Base-by-base conservation (phyloP, 805 yeast genomes). In the Saccharomyces eubayanus region DNA sequence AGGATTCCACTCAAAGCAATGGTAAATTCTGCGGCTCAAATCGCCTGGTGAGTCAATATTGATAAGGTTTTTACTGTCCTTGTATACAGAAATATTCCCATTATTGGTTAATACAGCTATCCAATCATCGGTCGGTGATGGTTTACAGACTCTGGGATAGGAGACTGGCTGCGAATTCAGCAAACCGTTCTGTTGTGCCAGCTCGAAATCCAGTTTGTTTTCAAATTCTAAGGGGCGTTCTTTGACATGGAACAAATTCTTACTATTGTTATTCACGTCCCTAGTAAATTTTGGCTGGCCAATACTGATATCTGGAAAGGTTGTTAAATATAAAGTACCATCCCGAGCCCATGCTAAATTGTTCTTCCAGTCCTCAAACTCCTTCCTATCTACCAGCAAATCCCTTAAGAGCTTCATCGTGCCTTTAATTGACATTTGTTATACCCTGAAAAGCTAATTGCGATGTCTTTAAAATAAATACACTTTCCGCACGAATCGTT, bases 151-250 rank as follows among this genome's bases (percentile, higher is more conserved):
- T 46, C 59, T 61, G 1, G 62, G 58, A 47, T 45, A 61, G 2
- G 70, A 61, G 9, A 53, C 58, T 0, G 71, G 71, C 46, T 64
- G 67, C 2, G 70, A 59, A 49, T 64, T 67, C 6, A 69, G 53
- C 31, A 69, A 46, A 1, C 61, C 27, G 52, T 68, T 68, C 6
- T 46, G 49, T 16, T 57, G 55, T 1, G 67, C 59, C 16, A 48
- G 48, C 2, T 58, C 66, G 53, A 56, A 62, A 48, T 68, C 70
- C 28, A 68, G 58, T 45, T 67, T 66, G 51, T 69, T 68, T 10
- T 52, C 57, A 10, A 58, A 43, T 5, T 46, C 52, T 30, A 67
- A 51, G 2, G 62, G 55, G 41, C 55, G 55, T 11, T 67, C 69
- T 46, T 57, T 55, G n/a, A 61, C 56, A 55, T 66, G 64, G 29